phyloP scores from a whole-genome alignment of 768 basidiomycete genomes.

The Mycena indigotica region DNA sequence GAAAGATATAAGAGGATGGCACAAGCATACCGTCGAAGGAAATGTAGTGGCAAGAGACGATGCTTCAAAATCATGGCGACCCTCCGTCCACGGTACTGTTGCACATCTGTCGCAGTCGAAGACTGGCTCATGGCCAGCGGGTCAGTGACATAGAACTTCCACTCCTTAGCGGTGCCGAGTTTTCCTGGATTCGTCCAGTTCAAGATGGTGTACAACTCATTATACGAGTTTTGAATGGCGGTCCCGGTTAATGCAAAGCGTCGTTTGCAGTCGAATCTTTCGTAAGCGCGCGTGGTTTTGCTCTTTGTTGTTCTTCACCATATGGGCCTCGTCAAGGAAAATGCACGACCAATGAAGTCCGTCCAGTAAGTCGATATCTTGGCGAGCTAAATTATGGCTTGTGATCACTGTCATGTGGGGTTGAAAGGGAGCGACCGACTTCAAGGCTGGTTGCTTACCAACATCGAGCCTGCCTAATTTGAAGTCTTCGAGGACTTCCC shows the following conservation, averaged over 20 bases:
- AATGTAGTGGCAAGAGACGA: conserved; percentile 77
- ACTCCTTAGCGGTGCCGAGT: conserved; percentile 73
- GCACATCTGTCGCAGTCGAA: conserved; percentile 60
- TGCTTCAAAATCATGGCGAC: conserved; percentile 66
- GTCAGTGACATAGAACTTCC: conserved; percentile 70
- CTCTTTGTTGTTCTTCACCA: conserved; percentile 79
- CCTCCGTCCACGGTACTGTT: conserved; percentile 53
- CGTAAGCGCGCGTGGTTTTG: conserved; percentile 67
- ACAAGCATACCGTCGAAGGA: conserved; percentile 65
- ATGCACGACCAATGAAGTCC: conserved; percentile 71
- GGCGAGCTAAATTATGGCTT: conserved; percentile 73
- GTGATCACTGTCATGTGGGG: conserved; percentile 64
- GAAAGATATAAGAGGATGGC: conserved; percentile 15
- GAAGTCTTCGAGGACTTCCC: conserved; percentile 67
- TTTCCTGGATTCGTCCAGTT: conserved; percentile 88
- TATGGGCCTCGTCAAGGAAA: conserved; percentile 89
- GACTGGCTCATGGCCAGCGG: conserved; percentile 74
- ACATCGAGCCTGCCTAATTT: conserved; percentile 83
- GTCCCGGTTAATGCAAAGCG: conserved; percentile 91
- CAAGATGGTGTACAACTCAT: conserved; percentile 89
- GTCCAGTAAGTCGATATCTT: conserved; percentile 69
- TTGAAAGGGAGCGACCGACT: conserved; percentile 2
- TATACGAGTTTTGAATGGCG: conserved; percentile 80
- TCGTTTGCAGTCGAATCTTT: conserved; percentile 62
- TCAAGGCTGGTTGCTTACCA: conserved; percentile 47